Conservation (phyloP, 148 eudicot genomes). For the Pharnaceum exiguum region DNA sequence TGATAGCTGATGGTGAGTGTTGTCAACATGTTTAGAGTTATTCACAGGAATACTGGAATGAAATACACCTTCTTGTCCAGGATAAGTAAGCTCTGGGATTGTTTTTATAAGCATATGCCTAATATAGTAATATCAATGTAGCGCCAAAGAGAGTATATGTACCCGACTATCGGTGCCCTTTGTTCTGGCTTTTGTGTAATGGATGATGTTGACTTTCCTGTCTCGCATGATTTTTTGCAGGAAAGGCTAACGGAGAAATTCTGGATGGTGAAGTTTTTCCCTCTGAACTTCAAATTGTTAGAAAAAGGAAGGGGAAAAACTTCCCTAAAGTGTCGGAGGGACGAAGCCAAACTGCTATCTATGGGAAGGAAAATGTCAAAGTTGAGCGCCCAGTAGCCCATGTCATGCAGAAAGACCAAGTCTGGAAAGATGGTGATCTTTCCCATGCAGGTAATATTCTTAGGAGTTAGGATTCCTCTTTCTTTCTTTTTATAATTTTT, state of each 20-base stretch:
- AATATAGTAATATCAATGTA: too few species aligned
- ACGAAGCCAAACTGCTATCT: conserved; percentile 28
- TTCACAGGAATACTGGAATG: conserved; percentile 14
- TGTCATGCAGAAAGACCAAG: conserved; percentile 16
- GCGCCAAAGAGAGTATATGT: background rate
- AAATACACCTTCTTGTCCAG: background rate
- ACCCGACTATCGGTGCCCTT: too few species aligned
- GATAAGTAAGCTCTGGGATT: background rate
- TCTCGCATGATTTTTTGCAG: conserved; percentile 28
- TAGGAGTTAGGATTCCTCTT: background rate
- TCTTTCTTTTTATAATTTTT: background rate
- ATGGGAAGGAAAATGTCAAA: conserved; percentile 42
- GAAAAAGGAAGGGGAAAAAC: conserved; percentile 64
- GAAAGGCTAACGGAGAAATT: conserved; percentile 33
- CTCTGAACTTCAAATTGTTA: conserved; percentile 44
- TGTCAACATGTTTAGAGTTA: conserved; percentile 12
- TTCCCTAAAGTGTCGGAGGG: conserved; percentile 41
- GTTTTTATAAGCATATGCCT: too few species aligned
- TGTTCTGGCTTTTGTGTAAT: too few species aligned
- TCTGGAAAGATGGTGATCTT: conserved; percentile 19
- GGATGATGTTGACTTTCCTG: background rate
- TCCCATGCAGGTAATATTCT: conserved; percentile 26
- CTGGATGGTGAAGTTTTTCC: conserved; percentile 32
- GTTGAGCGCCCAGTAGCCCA: conserved; percentile 24
- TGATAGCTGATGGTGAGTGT: conserved; percentile 23